Base-by-base conservation (phyloP, 164 flowering plant species). In the Echeveria elegans region DNA sequence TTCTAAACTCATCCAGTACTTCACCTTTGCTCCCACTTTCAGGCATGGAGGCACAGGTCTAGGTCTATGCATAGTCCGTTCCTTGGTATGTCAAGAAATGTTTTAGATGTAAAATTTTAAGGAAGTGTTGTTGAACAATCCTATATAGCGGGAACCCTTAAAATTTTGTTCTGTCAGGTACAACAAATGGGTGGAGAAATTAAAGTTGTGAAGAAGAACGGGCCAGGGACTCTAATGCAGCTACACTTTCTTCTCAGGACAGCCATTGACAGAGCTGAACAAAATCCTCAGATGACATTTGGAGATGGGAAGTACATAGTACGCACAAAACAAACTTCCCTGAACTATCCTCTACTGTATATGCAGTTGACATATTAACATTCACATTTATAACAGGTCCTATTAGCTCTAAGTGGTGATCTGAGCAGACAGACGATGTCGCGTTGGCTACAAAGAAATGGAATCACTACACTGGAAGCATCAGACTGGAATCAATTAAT, bases 1-100 rank as follows among this genome's bases (percentile, higher is more conserved):
- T 7, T 37, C 41, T 36, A 36, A 36, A 34, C 0, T 5, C 41
- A 40, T 3, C 4, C n/a, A 63, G 9, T 21, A 36, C 16, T 21
- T 18, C 6, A 15, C 21, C 37, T 36, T 21, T 37, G 24, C 45
- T 36, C 66, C 30, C 26, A 63, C 68, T 74, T 80, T 66, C 88
- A 94, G 98, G 91, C 88, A 94, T 77, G 98, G 98, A 34, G 98
- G 98, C 43, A 94, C 98, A 58, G 98, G 98, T 64, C 91, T 90
- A 76, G 98, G 98, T 68, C 79, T 94, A 52, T 90, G 97, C 91
- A 94, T 94, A 64, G 98, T 94, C 14, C 82, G 96, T 63, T 89
- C 94, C 71, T 76, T 94, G 97, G 97, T 90, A 71, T 77, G 98
- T 76, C 8, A n/a, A 37, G 21, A 21, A 19, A 32, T 56, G 2